A percentile compares a stretch with the other conserved stretches of the same genome.
These are phyloP conservation scores for Ochetophila trinervis DNA, from an alignment of 306 rosid species.

Conservation along the genomic window DNA sequence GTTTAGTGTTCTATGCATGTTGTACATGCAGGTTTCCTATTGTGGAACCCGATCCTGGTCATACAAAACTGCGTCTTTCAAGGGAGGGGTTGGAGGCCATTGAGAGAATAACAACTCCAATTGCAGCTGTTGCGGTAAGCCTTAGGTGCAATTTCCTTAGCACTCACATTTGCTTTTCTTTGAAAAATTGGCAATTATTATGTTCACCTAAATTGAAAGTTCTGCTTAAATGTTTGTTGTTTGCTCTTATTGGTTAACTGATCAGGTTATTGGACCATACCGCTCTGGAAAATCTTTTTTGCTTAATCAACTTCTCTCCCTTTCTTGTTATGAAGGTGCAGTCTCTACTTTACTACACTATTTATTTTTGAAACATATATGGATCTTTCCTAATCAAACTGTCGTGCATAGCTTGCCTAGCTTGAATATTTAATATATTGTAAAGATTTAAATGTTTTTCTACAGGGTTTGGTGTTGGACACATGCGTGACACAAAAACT, in stretches of 20 bases:
- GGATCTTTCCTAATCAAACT: background rate
- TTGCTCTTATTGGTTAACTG: slow-evolving; percentile 4
- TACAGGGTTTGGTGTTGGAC: slow-evolving; percentile 97
- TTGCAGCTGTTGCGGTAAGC: slow-evolving; percentile 90
- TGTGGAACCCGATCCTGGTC: slow-evolving; percentile 89
- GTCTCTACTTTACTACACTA: slow-evolving; percentile 19
- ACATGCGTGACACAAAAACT: slow-evolving; percentile 95
- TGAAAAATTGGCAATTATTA: background rate
- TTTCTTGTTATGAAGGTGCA: slow-evolving; percentile 90
- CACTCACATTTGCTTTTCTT: background rate
- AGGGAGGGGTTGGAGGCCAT: slow-evolving; percentile 88
- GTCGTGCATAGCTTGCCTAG: slow-evolving; percentile 15
- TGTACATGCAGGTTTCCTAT: slow-evolving; percentile 67
- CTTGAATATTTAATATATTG: slow-evolving; percentile 17
- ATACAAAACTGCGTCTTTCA: slow-evolving; percentile 88
- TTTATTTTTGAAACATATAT: background rate
- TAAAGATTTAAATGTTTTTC: slow-evolving; percentile 11
- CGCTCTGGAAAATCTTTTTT: slow-evolving; percentile 96
- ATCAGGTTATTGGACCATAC: slow-evolving; percentile 94
- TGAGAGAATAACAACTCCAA: slow-evolving; percentile 73
- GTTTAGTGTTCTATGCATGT: slow-evolving; percentile 29
- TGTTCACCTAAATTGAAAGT: background rate
- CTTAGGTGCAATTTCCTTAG: slow-evolving; percentile 8
- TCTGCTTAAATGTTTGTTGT: background rate
- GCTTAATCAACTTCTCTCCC: slow-evolving; percentile 96